These are phyloP conservation scores for Dillenia turbinata DNA, from an alignment of 164 flowering plant species.

Conservation along the genomic window DNA sequence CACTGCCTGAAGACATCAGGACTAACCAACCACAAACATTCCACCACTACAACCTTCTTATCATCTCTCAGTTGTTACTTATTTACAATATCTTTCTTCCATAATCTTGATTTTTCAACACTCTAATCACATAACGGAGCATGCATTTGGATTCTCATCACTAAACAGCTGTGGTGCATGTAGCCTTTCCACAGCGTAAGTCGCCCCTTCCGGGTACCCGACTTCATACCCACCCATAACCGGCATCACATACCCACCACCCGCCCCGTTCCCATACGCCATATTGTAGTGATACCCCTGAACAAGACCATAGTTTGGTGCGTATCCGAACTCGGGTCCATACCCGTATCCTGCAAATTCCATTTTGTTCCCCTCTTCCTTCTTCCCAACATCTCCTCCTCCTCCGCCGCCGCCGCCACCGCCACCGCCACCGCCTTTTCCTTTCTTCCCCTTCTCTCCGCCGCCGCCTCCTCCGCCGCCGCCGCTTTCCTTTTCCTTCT, in stretches of 20 bases:
- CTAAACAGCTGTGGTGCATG: conserved; percentile 37
- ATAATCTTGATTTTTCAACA: no score
- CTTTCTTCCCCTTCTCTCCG: conserved; percentile 4
- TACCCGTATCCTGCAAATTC: conserved; percentile 11
- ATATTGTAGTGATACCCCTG: no score
- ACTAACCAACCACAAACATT: no score
- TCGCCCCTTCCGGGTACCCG: conserved; percentile 11
- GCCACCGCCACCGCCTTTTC: conserved; percentile 8
- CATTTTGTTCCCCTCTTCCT: conserved; percentile 10
- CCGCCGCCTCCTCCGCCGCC: conserved; percentile 13
- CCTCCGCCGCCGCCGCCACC: conserved; percentile 6
- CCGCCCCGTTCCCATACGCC: background rate
- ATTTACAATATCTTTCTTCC: no score
- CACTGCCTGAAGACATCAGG: no score
- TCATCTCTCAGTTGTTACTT: no score
- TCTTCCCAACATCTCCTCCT: conserved; percentile 13
- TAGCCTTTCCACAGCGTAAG: conserved; percentile 1
- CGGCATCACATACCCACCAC: background rate
- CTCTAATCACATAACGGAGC: conserved; percentile 27
- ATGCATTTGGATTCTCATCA: conserved; percentile 39
- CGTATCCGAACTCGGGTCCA: background rate
- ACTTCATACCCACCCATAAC: conserved; percentile 6
- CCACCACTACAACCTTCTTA: no score
- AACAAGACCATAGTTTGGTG: background rate
- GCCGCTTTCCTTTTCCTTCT: conserved; percentile 20